phyloP scores from a whole-genome alignment of 202 grass and related monocot species.

The Tripidium arundinaceum region DNA sequence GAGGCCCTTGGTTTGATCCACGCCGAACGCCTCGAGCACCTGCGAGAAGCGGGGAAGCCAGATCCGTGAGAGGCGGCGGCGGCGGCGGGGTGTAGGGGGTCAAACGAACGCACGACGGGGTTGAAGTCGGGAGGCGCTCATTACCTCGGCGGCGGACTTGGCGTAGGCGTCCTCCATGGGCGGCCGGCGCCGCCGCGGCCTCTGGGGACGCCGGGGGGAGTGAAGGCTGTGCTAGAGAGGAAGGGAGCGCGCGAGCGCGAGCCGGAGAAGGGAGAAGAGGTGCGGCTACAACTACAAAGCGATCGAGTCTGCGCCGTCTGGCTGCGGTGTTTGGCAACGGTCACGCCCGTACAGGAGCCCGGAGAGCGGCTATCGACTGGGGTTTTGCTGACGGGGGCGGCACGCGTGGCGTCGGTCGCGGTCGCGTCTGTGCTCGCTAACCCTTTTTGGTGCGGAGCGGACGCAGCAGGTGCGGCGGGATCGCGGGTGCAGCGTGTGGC shows the following conservation, averaged over 20 bases:
- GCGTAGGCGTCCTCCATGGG: constrained; percentile 89
- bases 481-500: neutral
- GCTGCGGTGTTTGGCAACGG: neutral
- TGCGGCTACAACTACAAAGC: neutral
- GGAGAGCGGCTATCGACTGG: neutral
- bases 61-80: constrained; percentile 44
- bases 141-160: constrained; percentile 88
- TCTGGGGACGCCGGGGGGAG: neutral
- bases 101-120: neutral
- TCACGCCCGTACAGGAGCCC: neutral
- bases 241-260: neutral
- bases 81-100: neutral
- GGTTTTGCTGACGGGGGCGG: neutral
- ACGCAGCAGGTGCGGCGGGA: neutral
- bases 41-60: constrained; percentile 36
- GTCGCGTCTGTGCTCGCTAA: neutral
- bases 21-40: constrained; percentile 82
- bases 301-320: neutral
- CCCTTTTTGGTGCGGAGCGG: constrained; percentile 5
- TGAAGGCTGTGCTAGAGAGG: neutral
- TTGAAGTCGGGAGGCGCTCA: neutral
- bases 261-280: too few species aligned
- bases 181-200: neutral
- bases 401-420: neutral
- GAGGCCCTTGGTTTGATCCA: constrained; percentile 86